Evolutionary conservation across 192 early-diverging fungal species (phyloP), one percentile per base, ranked within the genome.

Genomic region (Gaertneriomyces sp.): DNA sequence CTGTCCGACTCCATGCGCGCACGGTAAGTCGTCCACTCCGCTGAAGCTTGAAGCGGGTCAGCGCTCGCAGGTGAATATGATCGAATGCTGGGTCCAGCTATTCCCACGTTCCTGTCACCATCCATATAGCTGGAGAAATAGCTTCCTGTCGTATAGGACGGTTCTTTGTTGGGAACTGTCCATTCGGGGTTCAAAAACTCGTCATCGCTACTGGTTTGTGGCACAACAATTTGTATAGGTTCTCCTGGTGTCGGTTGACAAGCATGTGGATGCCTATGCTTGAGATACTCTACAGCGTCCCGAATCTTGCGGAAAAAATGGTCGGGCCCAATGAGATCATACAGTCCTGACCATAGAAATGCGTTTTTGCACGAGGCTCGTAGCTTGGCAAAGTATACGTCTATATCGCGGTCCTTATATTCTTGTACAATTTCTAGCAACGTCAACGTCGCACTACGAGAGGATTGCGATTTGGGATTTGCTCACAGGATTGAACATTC

Each of bases 311-410:
- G 74, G 70, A 92, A 93, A 47, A 92, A 85, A 64, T 88, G 81
- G 7, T 81, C 69, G 16, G 77, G 72, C 7, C 92, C 91, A n/a
- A 74, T 72, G 1, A 69, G n/a, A 7, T 82, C 70, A 51, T 77
- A 73, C 45, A 96, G 73, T 3, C 90, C 89, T 1, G 90, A 84
- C 6, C 88, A 84, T 42, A 80, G 71, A 73, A 98, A 96, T n/a
- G 81, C 58, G 11, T 74, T 76, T 14, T 80, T 81, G 58, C 92
- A 89, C 11, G 76, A 72, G 6, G 86, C 81, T n/a, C 87, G 84
- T 52, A 99, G 75, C 60, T 91, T 91, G 39, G 93, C 93, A 85
- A 99, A 97, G 55, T 85, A 93, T 12, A 97, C 94, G n/a, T 80
- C 79, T 41, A 99, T 90, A 10, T 81, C 66, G 10, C 95, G 88